A percentile compares a stretch with the other conserved stretches of the same genome.
Conservation (phyloP, 2,329 filamentous ascomycete genomes). For the Hortaea sp. region DNA sequence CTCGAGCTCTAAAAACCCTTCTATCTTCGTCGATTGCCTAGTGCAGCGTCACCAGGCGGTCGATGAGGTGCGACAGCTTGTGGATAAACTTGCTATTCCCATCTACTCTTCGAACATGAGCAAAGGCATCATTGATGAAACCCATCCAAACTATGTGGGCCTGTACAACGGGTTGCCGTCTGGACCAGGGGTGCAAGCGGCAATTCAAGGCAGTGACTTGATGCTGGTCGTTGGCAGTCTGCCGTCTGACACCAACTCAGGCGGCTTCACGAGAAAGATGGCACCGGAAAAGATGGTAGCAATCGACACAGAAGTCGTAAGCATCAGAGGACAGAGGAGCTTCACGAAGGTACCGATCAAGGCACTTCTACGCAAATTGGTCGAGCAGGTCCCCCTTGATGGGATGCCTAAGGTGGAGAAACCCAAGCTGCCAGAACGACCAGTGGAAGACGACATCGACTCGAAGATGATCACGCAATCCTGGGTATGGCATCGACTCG, state of each 20-base stretch:
- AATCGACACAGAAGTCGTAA: conserved; percentile 29
- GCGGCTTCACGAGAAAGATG: conserved; percentile 30
- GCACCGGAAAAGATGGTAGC: conserved; percentile 22
- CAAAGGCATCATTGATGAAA: conserved; percentile 35
- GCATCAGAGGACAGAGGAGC: conserved; percentile 22
- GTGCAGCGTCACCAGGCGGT: conserved; percentile 29
- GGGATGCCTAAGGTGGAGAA: conserved; percentile 17
- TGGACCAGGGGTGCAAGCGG: conserved; percentile 27
- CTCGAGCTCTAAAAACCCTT: conserved; percentile 26
- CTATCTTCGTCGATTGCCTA: conserved; percentile 31
- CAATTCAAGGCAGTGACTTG: conserved; percentile 27
- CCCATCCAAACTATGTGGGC: conserved; percentile 29
- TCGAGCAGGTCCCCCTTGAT: conserved; percentile 11
- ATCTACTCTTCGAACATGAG: conserved; percentile 32
- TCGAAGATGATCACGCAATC: conserved; percentile 33
- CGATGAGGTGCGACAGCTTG: conserved; percentile 24
- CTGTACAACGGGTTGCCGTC: conserved; percentile 32
- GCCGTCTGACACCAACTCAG: conserved; percentile 34
- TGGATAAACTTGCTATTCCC: conserved; percentile 27
- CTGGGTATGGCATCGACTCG: conserved; percentile 29
- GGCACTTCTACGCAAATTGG: conserved; percentile 24
- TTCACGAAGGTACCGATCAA: conserved; percentile 29
- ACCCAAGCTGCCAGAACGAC: conserved; percentile 19
- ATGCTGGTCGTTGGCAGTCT: conserved; percentile 31
- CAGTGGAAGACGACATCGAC: conserved; percentile 22